Base-by-base conservation (phyloP, 768 basidiomycete genomes). In the Leccinum aurantiacum region DNA sequence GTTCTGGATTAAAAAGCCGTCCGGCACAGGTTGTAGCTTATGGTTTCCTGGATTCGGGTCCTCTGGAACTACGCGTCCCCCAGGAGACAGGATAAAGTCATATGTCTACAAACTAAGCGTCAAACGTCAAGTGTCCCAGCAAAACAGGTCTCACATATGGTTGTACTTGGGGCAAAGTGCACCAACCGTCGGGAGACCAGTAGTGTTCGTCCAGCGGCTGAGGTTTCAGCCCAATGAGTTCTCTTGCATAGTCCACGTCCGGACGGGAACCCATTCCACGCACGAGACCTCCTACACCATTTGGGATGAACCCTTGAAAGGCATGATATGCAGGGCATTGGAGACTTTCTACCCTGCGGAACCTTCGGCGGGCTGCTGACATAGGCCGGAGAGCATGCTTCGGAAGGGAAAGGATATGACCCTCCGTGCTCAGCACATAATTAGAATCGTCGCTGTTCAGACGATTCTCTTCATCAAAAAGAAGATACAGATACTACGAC, bases 361-460 rank as follows among this genome's bases (percentile, higher is more conserved):
- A 74, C 63, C 82, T 82, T 67, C 82, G 82, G 17, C 86, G 84
- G 4, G 82, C 75, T 33, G 82, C 62, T n/a, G 89, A 85, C 38
- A 83, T 75, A 8, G 83, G 81, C 62, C 78, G 82, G 29, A 90
- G 76, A 53, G 83, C 77, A 50, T 82, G 67, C 41, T 66, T 72
- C 1, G 84, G 85, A 19, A 97, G 81, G 11, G 80, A 80, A 48
- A 99, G 78, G 25, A 93, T 81, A 70, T 99, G 97, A 0, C 96
- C 97, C 73, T 98, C 97, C 1, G 97, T 99, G 6, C 95, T 93
- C 70, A 97, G 90, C 10, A 98, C 91, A 62, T 88, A 90, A 71
- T 94, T 91, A 0, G 90, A 90, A 69, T 91, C 88, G 66, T 91
- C 88, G 3, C 70, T 74, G 67, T 93, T 85, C 25, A 95, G 68